Base-by-base conservation (phyloP, 2,329 filamentous ascomycete species). In the Lecanoromycetidae sp. region DNA sequence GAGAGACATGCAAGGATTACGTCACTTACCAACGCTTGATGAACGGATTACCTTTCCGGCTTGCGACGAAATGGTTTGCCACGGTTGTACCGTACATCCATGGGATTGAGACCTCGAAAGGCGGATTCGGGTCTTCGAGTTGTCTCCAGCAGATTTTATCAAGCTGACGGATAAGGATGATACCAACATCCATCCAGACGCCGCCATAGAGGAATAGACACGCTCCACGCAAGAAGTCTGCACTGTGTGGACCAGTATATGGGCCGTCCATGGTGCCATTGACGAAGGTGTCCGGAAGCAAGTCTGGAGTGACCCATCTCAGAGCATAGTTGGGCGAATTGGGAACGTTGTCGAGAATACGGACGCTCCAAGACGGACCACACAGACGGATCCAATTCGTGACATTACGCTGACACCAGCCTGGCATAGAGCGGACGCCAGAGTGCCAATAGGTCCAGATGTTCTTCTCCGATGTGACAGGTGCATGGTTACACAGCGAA, bases 191-290 rank as follows among this genome's bases (percentile, higher is more conserved):
- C 51, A 68, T 59, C 57, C 61, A 67, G 0, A 61, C 63, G 19
- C 67, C 66, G 5, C 66, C 67, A 43, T 67, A 62, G 13, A 55
- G 50, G 41, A 60, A 61, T 12, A 71, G 50, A 5, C 62, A 57
- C n/a, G 66, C 63, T 4, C 70, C 60, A 0, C 72, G 66, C 4
- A 74, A 57, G 1, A 74, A 59, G 44, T 75, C 72, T 2, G 68
- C 67, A 1, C 62, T 64, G 50, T 75, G 71, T 1, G 61, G 62
- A 1, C 66, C 70, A 1, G 61, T 58, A 44, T 64, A 63, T 0
- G 64, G 63, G 0, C 71, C 70, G 10, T 63, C 60, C 66, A 73
- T 72, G 0, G 60, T 66, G 26, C 61, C 56, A 9, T 67, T 60
- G 22, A 68, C 62, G 46, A 71, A 68, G 0, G 65, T 56, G 12